Evolutionary conservation across 805 yeast species (phyloP), one percentile per base, ranked within the genome.

Genomic region (Vanderwaltozyma polyspora): DNA sequence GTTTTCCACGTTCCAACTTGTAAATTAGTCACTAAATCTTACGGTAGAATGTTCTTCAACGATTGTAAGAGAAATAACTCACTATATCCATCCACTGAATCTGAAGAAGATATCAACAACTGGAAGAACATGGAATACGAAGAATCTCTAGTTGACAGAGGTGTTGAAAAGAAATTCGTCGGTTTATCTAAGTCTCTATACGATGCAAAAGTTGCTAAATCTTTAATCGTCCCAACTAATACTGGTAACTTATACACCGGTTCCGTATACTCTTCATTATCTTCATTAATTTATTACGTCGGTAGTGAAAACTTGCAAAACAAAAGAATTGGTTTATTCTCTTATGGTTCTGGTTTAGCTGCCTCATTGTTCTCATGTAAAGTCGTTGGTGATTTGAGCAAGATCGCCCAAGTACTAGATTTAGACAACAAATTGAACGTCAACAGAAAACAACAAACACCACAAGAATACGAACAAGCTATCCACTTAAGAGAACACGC

Each of bases 211-310:
- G 85, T 91, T 38, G 67, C 67, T 33, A 91, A 95, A 24, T 76
- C 94, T 14, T 68, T 91, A 60, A 68, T 65, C 48, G 85, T 86
- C 29, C 89, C 97, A 55, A 89, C 97, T 43, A 89, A 89, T 65
- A 85, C 94, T 43, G 99, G 99, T 65, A 91, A 91, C 72, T 81
- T 87, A 83, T 91, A 91, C 73, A 84, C 97, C 29, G 97, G 87
- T 44, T 83, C 95, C 24, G 76, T 85, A 31, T 91, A 82, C 72
- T 78, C 94, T 24, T 74, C 95, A 6, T 70, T 91, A 39, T 71
- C 89, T 22, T 89, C 97, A 11, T 66, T 85, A 45, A 67, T 91
- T 49, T 74, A 70, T 56, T 81, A 68, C 55, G 80, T 79, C 42
- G 87, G 84, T 29, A 70, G 72, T 36, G 91, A 78, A 30, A 64